A percentile compares a stretch with the other conserved stretches of the same genome.
These are phyloP conservation scores for Boletus austroedulis DNA, from an alignment of 1,284 basidiomycete species.

Conservation along the genomic window DNA sequence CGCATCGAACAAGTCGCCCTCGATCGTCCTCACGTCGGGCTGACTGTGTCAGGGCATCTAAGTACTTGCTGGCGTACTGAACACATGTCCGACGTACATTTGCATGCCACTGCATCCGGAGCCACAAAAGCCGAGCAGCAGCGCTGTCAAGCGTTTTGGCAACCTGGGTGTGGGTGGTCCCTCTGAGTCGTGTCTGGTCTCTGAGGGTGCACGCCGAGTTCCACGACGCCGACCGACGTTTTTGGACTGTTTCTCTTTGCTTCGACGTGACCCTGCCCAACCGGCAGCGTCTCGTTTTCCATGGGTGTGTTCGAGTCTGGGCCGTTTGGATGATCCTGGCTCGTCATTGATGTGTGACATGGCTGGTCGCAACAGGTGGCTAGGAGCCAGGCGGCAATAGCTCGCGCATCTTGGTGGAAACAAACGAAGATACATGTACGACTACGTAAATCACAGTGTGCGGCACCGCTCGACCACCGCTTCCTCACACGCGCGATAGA, in stretches of 20 bases:
- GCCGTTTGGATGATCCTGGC: slow-evolving; percentile 12
- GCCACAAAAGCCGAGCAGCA: slow-evolving; percentile 78
- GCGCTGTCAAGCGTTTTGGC: slow-evolving; percentile 71
- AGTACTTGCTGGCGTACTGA: too few species aligned
- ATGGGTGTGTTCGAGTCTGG: slow-evolving; percentile 5
- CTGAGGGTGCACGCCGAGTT: slow-evolving; percentile 21
- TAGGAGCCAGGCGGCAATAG: not conserved
- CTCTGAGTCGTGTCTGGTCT: slow-evolving; percentile 32
- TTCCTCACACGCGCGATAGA: slow-evolving; percentile 2
- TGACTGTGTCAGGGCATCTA: slow-evolving; percentile 38
- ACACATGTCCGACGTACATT: slow-evolving; percentile 58
- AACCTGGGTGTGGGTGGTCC: slow-evolving; percentile 46
- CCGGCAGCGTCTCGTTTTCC: slow-evolving; percentile 23
- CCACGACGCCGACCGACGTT: slow-evolving; percentile 34
- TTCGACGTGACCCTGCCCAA: slow-evolving; percentile 24
- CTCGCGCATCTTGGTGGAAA: slow-evolving; percentile 8
- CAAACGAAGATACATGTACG: slow-evolving; percentile 13
- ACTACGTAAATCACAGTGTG: not conserved
- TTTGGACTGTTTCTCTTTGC: slow-evolving; percentile 34
- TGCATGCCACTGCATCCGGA: slow-evolving; percentile 93
- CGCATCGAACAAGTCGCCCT: slow-evolving; percentile 87
- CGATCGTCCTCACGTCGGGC: slow-evolving; percentile 75
- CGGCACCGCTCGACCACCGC: slow-evolving; percentile 1
- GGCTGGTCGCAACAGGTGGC: not conserved
- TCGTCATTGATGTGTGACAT: slow-evolving; percentile 10